Conservation (phyloP, 2,329 filamentous ascomycete genomes). For the Ophiostoma novo-ulmi region DNA sequence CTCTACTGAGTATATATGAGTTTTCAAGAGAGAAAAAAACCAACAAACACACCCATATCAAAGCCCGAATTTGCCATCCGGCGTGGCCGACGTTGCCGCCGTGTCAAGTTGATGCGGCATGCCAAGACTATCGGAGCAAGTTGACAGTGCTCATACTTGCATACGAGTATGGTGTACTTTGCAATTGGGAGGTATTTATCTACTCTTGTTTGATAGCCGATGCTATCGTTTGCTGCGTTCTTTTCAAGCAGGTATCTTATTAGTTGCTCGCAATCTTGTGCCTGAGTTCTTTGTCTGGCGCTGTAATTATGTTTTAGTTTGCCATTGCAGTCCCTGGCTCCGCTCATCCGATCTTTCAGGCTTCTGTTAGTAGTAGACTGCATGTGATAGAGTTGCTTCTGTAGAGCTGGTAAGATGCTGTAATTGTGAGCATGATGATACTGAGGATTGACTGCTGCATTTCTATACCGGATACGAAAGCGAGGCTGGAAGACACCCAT, state of each 20-base stretch:
- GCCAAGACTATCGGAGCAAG: not conserved
- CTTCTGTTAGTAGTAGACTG: not conserved
- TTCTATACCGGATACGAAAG: not conserved
- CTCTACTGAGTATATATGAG: too few relatives aligned
- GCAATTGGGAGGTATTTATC: not conserved
- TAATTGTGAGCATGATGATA: not conserved
- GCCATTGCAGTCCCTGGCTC: not conserved
- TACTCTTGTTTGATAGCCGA: too few relatives aligned
- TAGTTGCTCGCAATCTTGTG: not conserved
- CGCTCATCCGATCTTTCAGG: conserved; percentile 10
- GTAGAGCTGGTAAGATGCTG: too few relatives aligned
- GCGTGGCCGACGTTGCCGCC: not conserved
- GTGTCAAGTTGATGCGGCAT: not conserved
- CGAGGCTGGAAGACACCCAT: not conserved
- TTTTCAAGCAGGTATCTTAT: too few relatives aligned
- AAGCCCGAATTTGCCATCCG: not conserved
- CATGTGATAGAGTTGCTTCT: not conserved
- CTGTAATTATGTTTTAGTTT: not conserved
- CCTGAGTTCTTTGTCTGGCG: conserved; percentile 11
- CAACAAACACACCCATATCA: not conserved
- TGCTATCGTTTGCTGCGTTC: too few relatives aligned
- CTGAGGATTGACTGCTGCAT: too few relatives aligned
- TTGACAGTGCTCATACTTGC: too few relatives aligned
- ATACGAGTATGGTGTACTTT: not conserved
- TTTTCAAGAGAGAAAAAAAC: too few relatives aligned